Percentiles rank a stretch among this genome's conserved stretches.
These are phyloP conservation scores for Puccinia coronata DNA, from an alignment of 1,284 basidiomycete species.

Conservation along the genomic window DNA sequence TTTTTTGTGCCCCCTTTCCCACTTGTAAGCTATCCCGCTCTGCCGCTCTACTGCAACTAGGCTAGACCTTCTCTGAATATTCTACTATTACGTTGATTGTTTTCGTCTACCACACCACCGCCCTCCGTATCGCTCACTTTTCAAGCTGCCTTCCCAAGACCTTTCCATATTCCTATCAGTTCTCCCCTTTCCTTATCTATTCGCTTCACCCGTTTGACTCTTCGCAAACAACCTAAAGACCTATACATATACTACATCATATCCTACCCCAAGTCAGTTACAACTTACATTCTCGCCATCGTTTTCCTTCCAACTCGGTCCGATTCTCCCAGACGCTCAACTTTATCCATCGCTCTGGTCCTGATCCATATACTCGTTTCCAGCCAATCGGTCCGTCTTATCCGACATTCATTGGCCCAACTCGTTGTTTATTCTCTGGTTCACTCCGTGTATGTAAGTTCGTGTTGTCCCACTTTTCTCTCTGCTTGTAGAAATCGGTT, in stretches of 20 bases:
- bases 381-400: background rate
- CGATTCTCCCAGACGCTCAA: no score
- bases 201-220: no score
- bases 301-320: background rate
- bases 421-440: background rate
- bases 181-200: background rate
- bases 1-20: background rate
- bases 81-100: background rate
- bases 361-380: no score
- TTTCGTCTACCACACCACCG: constrained; percentile 1
- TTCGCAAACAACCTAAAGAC: background rate
- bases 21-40: background rate
- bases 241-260: background rate
- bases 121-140: background rate
- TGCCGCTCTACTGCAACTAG: background rate
- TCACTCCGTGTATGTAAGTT: background rate
- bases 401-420: background rate
- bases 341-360: no score
- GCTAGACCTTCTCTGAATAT: background rate
- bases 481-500: background rate
- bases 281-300: background rate
- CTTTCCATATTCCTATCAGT: background rate
- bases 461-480: background rate
- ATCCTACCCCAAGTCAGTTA: background rate
- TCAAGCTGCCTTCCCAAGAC: background rate